These are phyloP conservation scores for Fusarium compactum DNA, from an alignment of 2,329 filamentous ascomycete species.

Conservation along the genomic window DNA sequence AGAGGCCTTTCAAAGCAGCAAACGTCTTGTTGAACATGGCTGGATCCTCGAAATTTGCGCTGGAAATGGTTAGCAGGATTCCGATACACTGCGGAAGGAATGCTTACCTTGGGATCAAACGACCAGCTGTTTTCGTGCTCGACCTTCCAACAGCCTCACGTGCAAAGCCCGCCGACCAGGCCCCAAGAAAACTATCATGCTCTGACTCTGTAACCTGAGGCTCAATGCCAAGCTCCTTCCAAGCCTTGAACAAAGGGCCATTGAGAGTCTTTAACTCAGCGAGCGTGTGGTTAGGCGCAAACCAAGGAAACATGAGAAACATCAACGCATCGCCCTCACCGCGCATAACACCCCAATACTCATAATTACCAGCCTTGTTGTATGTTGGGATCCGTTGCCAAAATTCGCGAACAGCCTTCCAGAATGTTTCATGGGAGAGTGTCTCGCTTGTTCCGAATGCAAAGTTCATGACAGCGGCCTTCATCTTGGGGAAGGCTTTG, in stretches of 20 bases:
- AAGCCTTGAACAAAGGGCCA: constrained; percentile 29
- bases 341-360: constrained; percentile 41
- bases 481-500: constrained; percentile 54
- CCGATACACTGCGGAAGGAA: too few relatives aligned
- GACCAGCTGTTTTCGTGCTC: constrained; percentile 38
- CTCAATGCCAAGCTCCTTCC: constrained; percentile 27
- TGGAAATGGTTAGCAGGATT: background rate
- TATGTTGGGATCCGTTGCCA: constrained; percentile 31
- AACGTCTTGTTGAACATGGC: constrained; percentile 52
- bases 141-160: constrained; percentile 31
- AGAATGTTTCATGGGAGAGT: constrained; percentile 34
- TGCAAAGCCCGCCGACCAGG: constrained; percentile 41
- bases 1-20: constrained; percentile 53
- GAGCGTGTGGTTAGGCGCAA: constrained; percentile 38
- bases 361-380: constrained; percentile 39
- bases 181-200: constrained; percentile 34
- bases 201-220: constrained; percentile 28
- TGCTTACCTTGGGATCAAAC: constrained; percentile 39
- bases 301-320: constrained; percentile 43
- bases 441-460: constrained; percentile 31
- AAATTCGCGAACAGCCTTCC: constrained; percentile 35
- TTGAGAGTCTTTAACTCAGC: constrained; percentile 23
- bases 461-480: constrained; percentile 41
- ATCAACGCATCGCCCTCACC: constrained; percentile 16
- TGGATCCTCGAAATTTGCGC: constrained; percentile 35